Evolutionary conservation across 2,329 filamentous ascomycete genomes (phyloP).

Genomic region (Dactylonectria macrodidyma): DNA sequence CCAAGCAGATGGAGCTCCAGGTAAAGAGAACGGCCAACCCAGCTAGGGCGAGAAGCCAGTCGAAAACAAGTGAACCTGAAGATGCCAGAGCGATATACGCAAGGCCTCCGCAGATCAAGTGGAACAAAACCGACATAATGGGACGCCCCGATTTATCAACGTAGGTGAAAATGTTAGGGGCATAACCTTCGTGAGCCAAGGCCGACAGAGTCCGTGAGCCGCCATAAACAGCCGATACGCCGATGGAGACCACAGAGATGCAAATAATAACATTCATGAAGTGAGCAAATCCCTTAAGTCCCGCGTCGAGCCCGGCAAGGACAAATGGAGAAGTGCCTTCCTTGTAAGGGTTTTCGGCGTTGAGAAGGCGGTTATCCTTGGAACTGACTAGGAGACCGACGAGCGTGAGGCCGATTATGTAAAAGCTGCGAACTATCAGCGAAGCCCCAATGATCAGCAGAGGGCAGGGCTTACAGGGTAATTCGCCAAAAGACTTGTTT

Average conservation of each 20-base stretch:
- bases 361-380: constrained; percentile 57
- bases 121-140: constrained; percentile 57
- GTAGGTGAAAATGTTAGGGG: constrained; percentile 66
- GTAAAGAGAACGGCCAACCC: constrained; percentile 74
- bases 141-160: constrained; percentile 67
- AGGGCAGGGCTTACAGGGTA: constrained; percentile 45
- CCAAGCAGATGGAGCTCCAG: constrained; percentile 73
- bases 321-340: constrained; percentile 62
- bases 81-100: constrained; percentile 61
- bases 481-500: constrained; percentile 76
- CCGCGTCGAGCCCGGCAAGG: constrained; percentile 62
- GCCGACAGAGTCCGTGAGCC: constrained; percentile 68
- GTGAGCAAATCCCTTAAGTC: constrained; percentile 60
- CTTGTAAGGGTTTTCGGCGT: constrained; percentile 42
- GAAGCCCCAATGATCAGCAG: too few relatives aligned
- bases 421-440: constrained; percentile 44
- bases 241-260: constrained; percentile 66
- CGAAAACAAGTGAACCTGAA: constrained; percentile 66
- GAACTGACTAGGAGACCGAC: constrained; percentile 58
- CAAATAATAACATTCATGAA: constrained; percentile 68
- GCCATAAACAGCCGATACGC: constrained; percentile 66
- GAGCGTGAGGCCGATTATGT: constrained; percentile 62
- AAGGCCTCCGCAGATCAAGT: constrained; percentile 59
- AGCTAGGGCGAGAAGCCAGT: constrained; percentile 75
- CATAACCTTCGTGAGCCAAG: constrained; percentile 67